These are phyloP conservation scores for Meredithiella fracta DNA, from an alignment of 2,329 filamentous ascomycete genomes.

Conservation along the genomic window DNA sequence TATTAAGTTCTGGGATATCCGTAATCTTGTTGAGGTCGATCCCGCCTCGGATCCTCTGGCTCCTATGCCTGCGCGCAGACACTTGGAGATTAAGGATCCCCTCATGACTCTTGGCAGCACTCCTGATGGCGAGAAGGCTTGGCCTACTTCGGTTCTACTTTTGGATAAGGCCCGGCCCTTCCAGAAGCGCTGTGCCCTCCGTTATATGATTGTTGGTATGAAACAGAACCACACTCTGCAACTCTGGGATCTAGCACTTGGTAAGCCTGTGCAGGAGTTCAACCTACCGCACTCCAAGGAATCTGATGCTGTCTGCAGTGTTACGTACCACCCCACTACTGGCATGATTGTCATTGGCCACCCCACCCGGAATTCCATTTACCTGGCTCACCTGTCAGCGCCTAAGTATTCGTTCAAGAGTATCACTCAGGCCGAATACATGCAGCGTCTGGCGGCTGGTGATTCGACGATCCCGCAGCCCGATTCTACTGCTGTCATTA, in stretches of 20 bases:
- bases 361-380: conserved; percentile 91
- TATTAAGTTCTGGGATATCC: conserved; percentile 97
- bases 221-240: conserved; percentile 98
- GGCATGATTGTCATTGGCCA: conserved; percentile 92
- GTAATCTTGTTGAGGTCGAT: conserved; percentile 47
- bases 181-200: conserved; percentile 70
- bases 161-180: conserved; percentile 93
- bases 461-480: conserved; percentile 62
- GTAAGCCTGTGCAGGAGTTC: conserved; percentile 91
- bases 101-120: conserved; percentile 76
- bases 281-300: conserved; percentile 93
- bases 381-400: conserved; percentile 88
- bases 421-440: conserved; percentile 76
- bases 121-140: conserved; percentile 78
- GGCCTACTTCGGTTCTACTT: conserved; percentile 89
- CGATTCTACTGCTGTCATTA: conserved; percentile 93
- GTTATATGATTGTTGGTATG: conserved; percentile 94
- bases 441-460: conserved; percentile 58
- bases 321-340: conserved; percentile 80
- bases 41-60: conserved; percentile 34
- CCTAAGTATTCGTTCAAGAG: conserved; percentile 75
- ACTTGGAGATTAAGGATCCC: conserved; percentile 69
- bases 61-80: conserved; percentile 36
- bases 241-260: conserved; percentile 90
- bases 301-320: conserved; percentile 93